A percentile compares a stretch with the other conserved stretches of the same genome.
These are phyloP conservation scores for Aspergillus sp. DNA, from an alignment of 2,329 filamentous ascomycete species.

Conservation along the genomic window DNA sequence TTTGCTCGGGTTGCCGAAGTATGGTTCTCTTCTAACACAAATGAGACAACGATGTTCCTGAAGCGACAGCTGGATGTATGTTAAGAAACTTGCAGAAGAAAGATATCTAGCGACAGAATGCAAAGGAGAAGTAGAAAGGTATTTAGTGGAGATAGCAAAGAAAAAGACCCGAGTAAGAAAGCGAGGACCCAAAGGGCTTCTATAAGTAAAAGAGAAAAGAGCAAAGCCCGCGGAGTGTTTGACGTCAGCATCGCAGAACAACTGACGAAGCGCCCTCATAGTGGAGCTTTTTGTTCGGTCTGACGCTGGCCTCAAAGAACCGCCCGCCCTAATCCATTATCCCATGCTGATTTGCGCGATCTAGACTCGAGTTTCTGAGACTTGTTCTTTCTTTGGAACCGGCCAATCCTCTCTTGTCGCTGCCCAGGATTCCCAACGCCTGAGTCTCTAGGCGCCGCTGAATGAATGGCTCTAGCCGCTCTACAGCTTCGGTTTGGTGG, in stretches of 20 bases:
- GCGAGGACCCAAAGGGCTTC: neutral
- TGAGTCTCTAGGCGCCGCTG: conserved; percentile 8
- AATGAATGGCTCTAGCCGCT: conserved; percentile 7
- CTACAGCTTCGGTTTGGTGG: neutral
- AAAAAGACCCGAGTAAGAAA: neutral
- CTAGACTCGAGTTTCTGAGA: neutral
- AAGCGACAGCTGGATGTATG: neutral
- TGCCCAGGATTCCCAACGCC: neutral
- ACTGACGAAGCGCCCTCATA: conserved; percentile 14
- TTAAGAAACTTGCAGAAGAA: neutral
- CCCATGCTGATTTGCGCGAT: conserved; percentile 1
- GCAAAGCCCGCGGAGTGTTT: conserved; percentile 12
- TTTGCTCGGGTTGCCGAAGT: conserved; percentile 9
- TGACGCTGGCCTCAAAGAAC: conserved; percentile 14
- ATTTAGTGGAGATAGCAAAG: neutral
- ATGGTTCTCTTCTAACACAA: neutral
- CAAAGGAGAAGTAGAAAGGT: neutral
- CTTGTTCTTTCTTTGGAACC: conserved; percentile 3
- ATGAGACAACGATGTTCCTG: neutral
- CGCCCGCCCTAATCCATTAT: neutral
- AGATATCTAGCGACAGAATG: neutral
- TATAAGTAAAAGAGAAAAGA: neutral
- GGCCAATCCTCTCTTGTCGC: conserved; percentile 11
- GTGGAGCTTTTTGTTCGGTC: conserved; percentile 13
- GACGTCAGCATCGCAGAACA: conserved; percentile 24